A percentile compares a stretch with the other conserved stretches of the same genome.
Conservation (phyloP, 352 stramenopile genomes). For the Phytopythium aichiense region DNA sequence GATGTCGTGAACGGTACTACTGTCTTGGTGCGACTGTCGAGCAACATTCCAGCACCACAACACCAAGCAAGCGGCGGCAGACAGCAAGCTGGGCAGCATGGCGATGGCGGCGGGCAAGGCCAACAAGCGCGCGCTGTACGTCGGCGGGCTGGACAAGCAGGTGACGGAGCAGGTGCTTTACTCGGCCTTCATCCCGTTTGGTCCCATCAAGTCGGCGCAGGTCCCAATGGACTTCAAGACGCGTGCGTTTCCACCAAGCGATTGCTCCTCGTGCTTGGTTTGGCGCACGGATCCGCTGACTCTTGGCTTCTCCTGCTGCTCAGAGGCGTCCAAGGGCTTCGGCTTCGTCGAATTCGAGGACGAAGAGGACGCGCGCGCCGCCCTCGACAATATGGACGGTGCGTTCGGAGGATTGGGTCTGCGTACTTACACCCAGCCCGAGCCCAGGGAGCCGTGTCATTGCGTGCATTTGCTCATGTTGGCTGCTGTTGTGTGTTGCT, state of each 20-base stretch:
- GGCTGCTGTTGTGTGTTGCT: background rate
- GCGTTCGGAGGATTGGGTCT: constrained; percentile 2
- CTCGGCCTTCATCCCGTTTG: constrained; percentile 81
- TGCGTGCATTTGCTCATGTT: background rate
- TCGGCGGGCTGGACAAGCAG: constrained; percentile 86
- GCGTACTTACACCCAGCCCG: background rate
- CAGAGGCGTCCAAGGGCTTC: constrained; percentile 87
- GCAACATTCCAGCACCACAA: background rate
- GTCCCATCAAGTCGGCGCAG: constrained; percentile 74
- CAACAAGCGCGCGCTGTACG: constrained; percentile 83
- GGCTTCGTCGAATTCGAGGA: constrained; percentile 94
- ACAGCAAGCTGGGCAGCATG: background rate
- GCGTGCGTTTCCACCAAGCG: constrained; percentile 34
- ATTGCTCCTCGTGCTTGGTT: background rate
- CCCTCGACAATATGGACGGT: constrained; percentile 96
- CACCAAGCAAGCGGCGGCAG: background rate
- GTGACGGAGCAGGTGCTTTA: constrained; percentile 88
- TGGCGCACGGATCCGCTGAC: background rate
- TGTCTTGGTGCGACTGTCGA: background rate
- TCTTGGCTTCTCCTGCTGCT: background rate
- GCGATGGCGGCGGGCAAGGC: constrained; percentile 18
- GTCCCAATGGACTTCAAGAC: constrained; percentile 67
- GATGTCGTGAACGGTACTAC: background rate
- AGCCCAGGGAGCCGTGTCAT: background rate
- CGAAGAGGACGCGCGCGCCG: constrained; percentile 80